Conservation (phyloP, 2,329 filamentous ascomycete genomes). For the Rutstroemia sydowiana region DNA sequence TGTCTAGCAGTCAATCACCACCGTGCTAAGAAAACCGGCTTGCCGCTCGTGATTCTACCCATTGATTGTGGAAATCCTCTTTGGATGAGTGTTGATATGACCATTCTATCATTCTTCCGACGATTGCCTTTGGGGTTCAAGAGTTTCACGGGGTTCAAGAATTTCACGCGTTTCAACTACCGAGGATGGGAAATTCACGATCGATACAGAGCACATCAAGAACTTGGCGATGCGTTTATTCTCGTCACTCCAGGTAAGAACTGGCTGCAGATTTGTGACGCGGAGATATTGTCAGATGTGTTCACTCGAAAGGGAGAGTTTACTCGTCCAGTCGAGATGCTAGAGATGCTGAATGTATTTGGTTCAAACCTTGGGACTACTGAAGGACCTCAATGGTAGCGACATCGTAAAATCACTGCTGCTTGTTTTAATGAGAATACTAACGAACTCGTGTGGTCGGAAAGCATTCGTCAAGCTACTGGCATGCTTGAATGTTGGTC, state of each 20-base stretch:
- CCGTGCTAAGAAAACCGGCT: not conserved
- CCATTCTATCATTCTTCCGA: not conserved
- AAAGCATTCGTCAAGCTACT: constrained; percentile 1
- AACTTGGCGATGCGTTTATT: constrained; percentile 6
- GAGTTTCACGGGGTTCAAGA: constrained; percentile 7
- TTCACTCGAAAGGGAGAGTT: not conserved
- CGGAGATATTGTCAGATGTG: not conserved
- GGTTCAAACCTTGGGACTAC: constrained; percentile 4
- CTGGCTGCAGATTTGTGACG: constrained; percentile 4
- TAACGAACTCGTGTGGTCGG: constrained; percentile 1
- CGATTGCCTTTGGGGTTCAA: constrained; percentile 3
- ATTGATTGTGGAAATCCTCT: constrained; percentile 4
- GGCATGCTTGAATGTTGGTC: constrained; percentile 4
- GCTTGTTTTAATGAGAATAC: constrained; percentile 1
- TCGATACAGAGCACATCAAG: constrained; percentile 2
- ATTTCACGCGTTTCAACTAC: constrained; percentile 7
- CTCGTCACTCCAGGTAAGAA: constrained; percentile 5
- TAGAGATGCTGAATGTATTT: constrained; percentile 4
- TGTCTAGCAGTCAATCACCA: not conserved
- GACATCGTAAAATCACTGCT: constrained; percentile 6
- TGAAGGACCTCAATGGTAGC: constrained; percentile 5
- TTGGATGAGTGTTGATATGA: constrained; percentile 4
- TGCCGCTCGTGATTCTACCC: constrained; percentile 3
- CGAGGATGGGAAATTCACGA: constrained; percentile 8
- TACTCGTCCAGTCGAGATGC: constrained; percentile 1